Evolutionary conservation across 1,139 yeast species (phyloP), one percentile per base, ranked within the genome.

Genomic region (Yamadazyma pseudoaaseri): DNA sequence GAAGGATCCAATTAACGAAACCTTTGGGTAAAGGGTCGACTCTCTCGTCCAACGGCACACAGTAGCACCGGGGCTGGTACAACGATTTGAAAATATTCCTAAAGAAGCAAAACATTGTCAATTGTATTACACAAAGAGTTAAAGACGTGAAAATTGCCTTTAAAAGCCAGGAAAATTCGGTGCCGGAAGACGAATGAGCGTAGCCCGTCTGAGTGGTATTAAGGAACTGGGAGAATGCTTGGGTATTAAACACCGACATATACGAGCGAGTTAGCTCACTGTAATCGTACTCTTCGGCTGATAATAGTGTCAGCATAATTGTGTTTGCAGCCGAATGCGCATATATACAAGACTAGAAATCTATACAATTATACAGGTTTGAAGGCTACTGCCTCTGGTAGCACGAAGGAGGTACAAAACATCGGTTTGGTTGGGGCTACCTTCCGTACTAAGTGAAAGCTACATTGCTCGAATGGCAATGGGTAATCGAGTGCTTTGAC

Each of bases 371-470:
- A 23, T 6, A 25, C 21, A 26, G 46, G 48, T 42, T 48, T 58
- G 43, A 79, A 82, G 2, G 96, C 96, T 21, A 90, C 87, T 40
- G 76, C 82, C 39, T 69, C 70, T 0, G 98, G 98, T 27, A 92
- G 68, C 47, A 61, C 60, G 60, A 90, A 89, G 7, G 90, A 69
- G 4, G 86, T 86, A 57, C 97, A 89, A 55, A 78, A 90, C 98
- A 92, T 92, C 21, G 92, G 92, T 56, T 92, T 94, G 2, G 97
- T 87, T 2, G 98, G 98, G 0, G 98, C 92, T 10, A 94, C 98
- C 54, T 81, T 81, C 51, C 98, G 76, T 10, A 94, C 98, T 45
- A 83, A 65, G 53, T 90, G 97, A 58, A 89, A 84, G 1, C 61
- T 52, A 27, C 85, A 63, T 0, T 61, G 52, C 5, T 66, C 68